Evolutionary conservation across 257 asterid genomes (phyloP), one percentile per base, ranked within the genome.

Genomic region (Nicotiana sylvestris): DNA sequence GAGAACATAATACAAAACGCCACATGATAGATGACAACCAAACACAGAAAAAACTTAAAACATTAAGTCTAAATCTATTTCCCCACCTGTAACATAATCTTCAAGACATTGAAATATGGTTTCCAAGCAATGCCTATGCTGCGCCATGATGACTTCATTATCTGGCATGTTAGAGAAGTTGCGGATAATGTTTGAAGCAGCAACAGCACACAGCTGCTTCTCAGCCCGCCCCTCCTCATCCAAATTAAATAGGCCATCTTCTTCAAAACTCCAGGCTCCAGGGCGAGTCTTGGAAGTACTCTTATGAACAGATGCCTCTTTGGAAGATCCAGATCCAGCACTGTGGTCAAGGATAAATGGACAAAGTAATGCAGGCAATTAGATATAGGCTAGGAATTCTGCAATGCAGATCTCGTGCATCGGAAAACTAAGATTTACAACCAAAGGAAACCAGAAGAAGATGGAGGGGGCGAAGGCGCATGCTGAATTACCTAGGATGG

Each of bases 141-240:
- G 98, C 16, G 97, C 98, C 98, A 96, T 94, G 3, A 95, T 92
- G 68, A 91, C 89, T 89, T 96, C 99, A 85, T 96, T 96, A 83
- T 96, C 98, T 60, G 99, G 92, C 98, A 96, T 96, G 86, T 94
- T 94, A 66, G 99, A 96, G 68, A 96, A 94, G 91, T 96, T 96
- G 64, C 99, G 91, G 27, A 96, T 84, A 83, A 93, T 90, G 85
- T 96, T 96, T 57, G 99, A 96, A 83, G 98, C 99, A 87, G 94
- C 98, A 66, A 91, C 97, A 85, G 99, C 98, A 90, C 97, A 93
- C 32, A 89, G 94, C 88, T 96, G 98, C 89, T 96, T 96, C 84
- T 96, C 99, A 37, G 90, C 89, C 37, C 98, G 92, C 32, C 99
- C 99, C 93, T 94, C 99, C 78, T 96, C 99, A 76, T 94, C 98